Evolutionary conservation across 495 filamentous ascomycete species (phyloP), one percentile per base, ranked within the genome.

Genomic region (Hypoxylon trugodes): DNA sequence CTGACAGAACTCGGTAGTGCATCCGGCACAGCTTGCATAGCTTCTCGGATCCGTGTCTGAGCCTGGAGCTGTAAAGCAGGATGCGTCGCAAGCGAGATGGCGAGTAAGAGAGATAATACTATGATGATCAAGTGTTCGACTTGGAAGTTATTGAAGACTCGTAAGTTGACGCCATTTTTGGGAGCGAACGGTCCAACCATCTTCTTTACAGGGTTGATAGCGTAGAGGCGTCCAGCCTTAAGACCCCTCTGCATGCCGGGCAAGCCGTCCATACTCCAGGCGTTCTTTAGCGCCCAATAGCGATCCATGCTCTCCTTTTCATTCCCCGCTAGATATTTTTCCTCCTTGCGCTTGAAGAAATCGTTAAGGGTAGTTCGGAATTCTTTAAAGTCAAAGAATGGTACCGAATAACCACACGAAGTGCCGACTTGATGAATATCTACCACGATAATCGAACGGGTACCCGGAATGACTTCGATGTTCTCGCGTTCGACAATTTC

Each of bases 381-480:
- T 6, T 70, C 75, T 46, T 76, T 79, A 63, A 84, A 86, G 21
- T 82, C 79, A 66, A 75, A 85, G 25, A 70, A 74, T 3, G 84
- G 83, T 36, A 86, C 80, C 8, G 74, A 79, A 59, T 79, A 86
- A 0, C 84, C 84, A 55, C 84, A 86, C 4, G 75, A 77, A 52
- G 49, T 74, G 0, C 75, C 77, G 9, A 86, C 89, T 72, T 91
- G 88, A 71, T 84, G 89, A 25, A 92, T 72, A 66, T 87, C 78
- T 43, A 92, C 74, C 16, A 86, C 30, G 38, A 92, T 84, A 13
- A 92, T 77, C 13, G 88, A 86, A 13, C 90, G 78, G 3, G 79
- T 79, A 0, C 86, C 87, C 0, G 74, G 73, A 0, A 84, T 42
- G 0, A 70, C 57, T 25, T 77, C 51, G 21, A 80, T 72, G 2